phyloP scores from a whole-genome alignment of 2,329 filamentous ascomycete genomes.

The Fusarium armeniacum region DNA sequence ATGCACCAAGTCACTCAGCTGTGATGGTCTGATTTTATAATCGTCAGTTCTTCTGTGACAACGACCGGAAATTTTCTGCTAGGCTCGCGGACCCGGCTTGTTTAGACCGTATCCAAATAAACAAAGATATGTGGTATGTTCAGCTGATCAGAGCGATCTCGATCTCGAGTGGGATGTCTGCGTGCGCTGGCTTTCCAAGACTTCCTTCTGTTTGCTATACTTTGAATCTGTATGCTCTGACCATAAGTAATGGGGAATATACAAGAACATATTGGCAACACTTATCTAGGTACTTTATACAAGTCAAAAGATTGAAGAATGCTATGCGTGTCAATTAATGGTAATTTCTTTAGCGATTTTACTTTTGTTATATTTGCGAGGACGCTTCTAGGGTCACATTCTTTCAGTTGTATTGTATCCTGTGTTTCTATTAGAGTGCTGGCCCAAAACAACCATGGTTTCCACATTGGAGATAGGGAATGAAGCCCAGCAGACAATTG shows the following conservation, averaged over 20 bases:
- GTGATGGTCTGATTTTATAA: constrained; percentile 37
- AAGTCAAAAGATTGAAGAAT: not conserved
- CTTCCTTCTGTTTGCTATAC: not conserved
- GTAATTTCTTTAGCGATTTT: too few relatives aligned
- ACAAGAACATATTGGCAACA: not conserved
- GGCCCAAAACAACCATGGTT: too few relatives aligned
- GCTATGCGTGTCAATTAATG: not conserved
- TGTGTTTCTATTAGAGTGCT: too few relatives aligned
- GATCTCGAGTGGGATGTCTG: not conserved
- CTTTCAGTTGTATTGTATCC: too few relatives aligned
- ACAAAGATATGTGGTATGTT: not conserved
- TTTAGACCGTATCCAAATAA: not conserved
- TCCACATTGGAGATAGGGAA: too few relatives aligned
- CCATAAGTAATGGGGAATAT: not conserved
- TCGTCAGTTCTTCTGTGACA: constrained; percentile 24
- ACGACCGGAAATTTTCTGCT: not conserved
- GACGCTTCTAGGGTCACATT: too few relatives aligned
- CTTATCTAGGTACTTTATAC: not conserved
- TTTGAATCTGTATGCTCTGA: not conserved
- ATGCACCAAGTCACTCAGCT: constrained; percentile 36
- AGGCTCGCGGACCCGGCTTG: constrained; percentile 1
- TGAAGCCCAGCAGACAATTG: too few relatives aligned
- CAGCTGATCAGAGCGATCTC: not conserved
- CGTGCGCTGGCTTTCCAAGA: not conserved
- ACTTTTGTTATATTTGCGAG: too few relatives aligned